Conservation (phyloP, 371 early-diverging fungal genomes). For the Sporodiniella umbellata region DNA sequence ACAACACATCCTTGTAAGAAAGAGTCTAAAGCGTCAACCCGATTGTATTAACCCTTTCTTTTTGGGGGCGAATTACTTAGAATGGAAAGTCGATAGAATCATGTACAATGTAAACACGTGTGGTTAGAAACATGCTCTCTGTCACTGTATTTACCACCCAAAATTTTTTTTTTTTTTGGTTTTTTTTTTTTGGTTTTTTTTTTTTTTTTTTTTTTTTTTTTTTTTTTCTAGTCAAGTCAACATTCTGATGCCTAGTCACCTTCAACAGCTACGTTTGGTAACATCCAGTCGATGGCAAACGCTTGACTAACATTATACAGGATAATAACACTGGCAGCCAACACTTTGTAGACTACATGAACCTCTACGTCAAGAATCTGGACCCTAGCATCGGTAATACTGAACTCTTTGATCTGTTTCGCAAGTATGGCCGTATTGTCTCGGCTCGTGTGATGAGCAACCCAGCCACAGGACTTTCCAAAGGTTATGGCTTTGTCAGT, state of each 20-base stretch:
- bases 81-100: conserved; percentile 14
- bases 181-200: neutral
- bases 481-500: conserved; percentile 48
- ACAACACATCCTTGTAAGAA: conserved; percentile 21
- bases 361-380: conserved; percentile 47
- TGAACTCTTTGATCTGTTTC: conserved; percentile 38
- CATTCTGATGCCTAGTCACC: conserved; percentile 3
- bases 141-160: neutral
- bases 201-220: neutral
- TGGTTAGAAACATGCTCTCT: too few relatives aligned
- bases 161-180: neutral
- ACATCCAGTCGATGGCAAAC: too few relatives aligned
- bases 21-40: too few relatives aligned
- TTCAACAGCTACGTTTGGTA: too few relatives aligned
- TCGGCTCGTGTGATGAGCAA: conserved; percentile 48
- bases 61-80: too few relatives aligned
- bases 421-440: conserved; percentile 44
- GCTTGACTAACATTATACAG: too few relatives aligned
- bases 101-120: conserved; percentile 16
- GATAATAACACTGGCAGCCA: too few relatives aligned
- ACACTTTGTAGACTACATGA: conserved; percentile 27
- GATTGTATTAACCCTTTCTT: too few relatives aligned
- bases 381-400: conserved; percentile 35
- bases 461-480: conserved; percentile 37
- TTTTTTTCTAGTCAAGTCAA: conserved; percentile 8